Evolutionary conservation across 768 basidiomycete genomes (phyloP).

Genomic region (Omphalotus guepiniiformis): DNA sequence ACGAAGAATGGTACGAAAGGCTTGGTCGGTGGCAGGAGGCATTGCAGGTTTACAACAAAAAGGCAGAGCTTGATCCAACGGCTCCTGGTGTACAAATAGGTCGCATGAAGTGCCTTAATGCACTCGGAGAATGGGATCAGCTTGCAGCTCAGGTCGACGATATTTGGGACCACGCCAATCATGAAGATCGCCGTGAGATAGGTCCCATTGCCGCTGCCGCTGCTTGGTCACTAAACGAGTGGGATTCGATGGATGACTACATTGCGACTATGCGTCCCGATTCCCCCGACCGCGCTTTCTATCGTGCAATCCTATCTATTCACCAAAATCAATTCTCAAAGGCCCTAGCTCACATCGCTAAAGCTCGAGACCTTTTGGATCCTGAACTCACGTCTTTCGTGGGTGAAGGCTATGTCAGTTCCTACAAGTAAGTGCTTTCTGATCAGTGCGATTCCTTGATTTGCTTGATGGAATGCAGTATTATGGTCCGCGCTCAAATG

Average conservation of each 20-base stretch:
- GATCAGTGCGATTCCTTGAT: not conserved
- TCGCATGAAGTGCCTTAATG: conserved; percentile 93
- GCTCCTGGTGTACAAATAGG: conserved; percentile 80
- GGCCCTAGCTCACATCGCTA: conserved; percentile 84
- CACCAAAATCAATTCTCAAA: conserved; percentile 96
- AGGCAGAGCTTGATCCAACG: conserved; percentile 68
- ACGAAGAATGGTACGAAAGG: conserved; percentile 98
- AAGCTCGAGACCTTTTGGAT: conserved; percentile 88
- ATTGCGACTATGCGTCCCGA: conserved; percentile 90
- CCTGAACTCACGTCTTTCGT: conserved; percentile 88
- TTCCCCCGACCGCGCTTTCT: conserved; percentile 92
- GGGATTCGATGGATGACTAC: conserved; percentile 98
- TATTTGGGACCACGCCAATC: conserved; percentile 77
- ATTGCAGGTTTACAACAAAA: conserved; percentile 77
- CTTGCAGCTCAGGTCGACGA: conserved; percentile 83
- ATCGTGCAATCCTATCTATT: conserved; percentile 91
- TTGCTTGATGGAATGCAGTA: conserved; percentile 39
- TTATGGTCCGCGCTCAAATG: conserved; percentile 98
- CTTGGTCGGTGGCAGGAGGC: conserved; percentile 97
- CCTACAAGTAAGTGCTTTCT: conserved; percentile 74
- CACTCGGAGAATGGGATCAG: conserved; percentile 96
- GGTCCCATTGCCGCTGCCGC: conserved; percentile 97
- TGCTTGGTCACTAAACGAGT: conserved; percentile 94
- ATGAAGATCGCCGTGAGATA: conserved; percentile 85
- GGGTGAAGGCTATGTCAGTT: conserved; percentile 94